Base-by-base conservation (phyloP, 106 monocot genomes). In the Dendrobium huoshanense region DNA sequence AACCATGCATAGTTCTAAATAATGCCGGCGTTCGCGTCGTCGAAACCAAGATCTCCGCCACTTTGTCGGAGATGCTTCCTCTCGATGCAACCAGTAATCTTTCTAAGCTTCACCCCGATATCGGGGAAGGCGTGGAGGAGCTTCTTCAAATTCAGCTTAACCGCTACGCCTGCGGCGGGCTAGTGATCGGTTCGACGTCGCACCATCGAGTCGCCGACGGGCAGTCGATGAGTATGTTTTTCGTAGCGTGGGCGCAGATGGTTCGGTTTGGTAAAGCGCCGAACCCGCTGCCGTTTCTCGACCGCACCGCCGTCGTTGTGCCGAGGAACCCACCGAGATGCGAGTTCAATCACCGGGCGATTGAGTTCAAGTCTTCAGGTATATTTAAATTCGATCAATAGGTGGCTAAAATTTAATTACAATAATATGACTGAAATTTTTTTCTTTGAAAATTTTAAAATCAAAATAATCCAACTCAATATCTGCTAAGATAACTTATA, bases 201-300 rank as follows among this genome's bases (percentile, higher is more conserved):
- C 82, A 85, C 80, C 93, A 93, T 55, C 79, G 76, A 9, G 82
- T 87, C 10, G 83, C 88, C 16, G 90, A 93, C 75, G 93, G 91
- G 13, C 83, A 81, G 47, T 85, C 88, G 40, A 84, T 91, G 78
- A 80, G 83, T 83, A 29, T 42, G 6, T 91, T 93, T 85, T 80
- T 91, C 61, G 41, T 73, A 41, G 76, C 87, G 5, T 91, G 88
- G 93, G 81, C 77, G 10, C 61, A 51, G 10, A 54, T 42, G 31
- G 81, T 81, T 22, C 84, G 86, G 0, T 5, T 17, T 5, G 84
- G 84, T 0, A 4, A 77, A 5, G 43, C 42, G 5, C 10, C 64
- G 20, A 59, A 75, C n/a, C 68, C 80, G 24, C 81, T 73, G 1
- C 85, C 87, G 5, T 49, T 45, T 37, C 81, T 82, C 70, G 85